Evolutionary conservation across 2,329 filamentous ascomycete genomes (phyloP).

Genomic region (Penicillium sp.): DNA sequence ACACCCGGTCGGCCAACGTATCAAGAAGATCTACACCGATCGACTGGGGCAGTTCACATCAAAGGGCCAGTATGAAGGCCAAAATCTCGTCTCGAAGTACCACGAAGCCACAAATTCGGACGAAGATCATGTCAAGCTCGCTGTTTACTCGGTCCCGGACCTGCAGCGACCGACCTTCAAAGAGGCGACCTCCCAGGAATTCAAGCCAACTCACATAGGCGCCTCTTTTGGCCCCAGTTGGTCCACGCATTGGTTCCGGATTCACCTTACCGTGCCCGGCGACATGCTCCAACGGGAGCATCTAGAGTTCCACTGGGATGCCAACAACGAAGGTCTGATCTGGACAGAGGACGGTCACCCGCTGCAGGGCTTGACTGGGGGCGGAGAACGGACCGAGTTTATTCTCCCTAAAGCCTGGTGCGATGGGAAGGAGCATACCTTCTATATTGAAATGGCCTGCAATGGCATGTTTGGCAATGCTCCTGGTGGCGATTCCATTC

Average conservation of each 20-base stretch:
- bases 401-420: constrained; percentile 71
- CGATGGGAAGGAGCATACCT: constrained; percentile 74
- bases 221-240: constrained; percentile 83
- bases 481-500: constrained; percentile 71
- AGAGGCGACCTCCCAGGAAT: constrained; percentile 69
- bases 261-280: constrained; percentile 66
- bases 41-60: constrained; percentile 74
- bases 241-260: constrained; percentile 95
- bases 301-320: constrained; percentile 95
- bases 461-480: constrained; percentile 98
- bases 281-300: constrained; percentile 65
- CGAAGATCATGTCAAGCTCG: constrained; percentile 69
- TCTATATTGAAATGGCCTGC: constrained; percentile 98
- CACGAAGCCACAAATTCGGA: constrained; percentile 61
- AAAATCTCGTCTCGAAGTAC: constrained; percentile 70
- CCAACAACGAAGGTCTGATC: constrained; percentile 84
- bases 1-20: constrained; percentile 63
- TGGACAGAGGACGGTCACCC: constrained; percentile 87
- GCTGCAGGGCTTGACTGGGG: constrained; percentile 82
- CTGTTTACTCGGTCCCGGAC: constrained; percentile 72
- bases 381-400: constrained; percentile 84
- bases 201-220: constrained; percentile 64
- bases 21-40: constrained; percentile 74
- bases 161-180: constrained; percentile 75
- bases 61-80: constrained; percentile 65